These are phyloP conservation scores for Fusarium mexicanum DNA, from an alignment of 2,329 filamentous ascomycete genomes.

Conservation along the genomic window DNA sequence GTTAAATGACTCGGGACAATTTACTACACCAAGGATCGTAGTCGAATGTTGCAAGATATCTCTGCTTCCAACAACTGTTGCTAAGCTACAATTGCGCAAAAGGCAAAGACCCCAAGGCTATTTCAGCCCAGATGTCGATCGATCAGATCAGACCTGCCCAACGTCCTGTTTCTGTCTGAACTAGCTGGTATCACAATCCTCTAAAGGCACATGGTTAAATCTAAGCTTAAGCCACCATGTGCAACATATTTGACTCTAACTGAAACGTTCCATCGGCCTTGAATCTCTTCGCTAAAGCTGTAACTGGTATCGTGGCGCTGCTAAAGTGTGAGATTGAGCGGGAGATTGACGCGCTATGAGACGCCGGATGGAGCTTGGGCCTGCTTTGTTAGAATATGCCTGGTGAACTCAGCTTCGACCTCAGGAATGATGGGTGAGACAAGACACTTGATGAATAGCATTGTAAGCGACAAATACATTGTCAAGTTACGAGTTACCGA, in stretches of 20 bases:
- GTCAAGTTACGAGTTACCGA: not conserved
- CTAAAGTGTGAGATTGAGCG: not conserved
- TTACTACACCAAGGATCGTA: fast-evolving
- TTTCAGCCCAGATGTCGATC: not conserved
- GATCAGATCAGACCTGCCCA: not conserved
- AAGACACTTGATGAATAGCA: not conserved
- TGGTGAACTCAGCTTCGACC: not conserved
- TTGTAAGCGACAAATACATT: not conserved
- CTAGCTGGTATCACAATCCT: not conserved
- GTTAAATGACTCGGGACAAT: not conserved
- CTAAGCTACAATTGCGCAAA: not conserved
- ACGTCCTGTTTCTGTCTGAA: not conserved
- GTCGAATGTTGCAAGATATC: fast-evolving
- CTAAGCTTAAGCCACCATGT: not conserved
- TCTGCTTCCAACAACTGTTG: not conserved
- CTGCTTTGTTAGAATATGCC: not conserved
- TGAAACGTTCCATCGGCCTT: not conserved
- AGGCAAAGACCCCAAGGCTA: fast-evolving
- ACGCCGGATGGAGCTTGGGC: not conserved
- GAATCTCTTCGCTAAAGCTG: not conserved
- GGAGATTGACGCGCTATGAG: no score
- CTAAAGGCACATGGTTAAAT: not conserved
- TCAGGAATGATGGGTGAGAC: not conserved
- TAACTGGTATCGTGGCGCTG: not conserved
- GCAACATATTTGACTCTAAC: not conserved